Evolutionary conservation across 2,329 filamentous ascomycete genomes (phyloP).

Genomic region (Penicillium sp.): DNA sequence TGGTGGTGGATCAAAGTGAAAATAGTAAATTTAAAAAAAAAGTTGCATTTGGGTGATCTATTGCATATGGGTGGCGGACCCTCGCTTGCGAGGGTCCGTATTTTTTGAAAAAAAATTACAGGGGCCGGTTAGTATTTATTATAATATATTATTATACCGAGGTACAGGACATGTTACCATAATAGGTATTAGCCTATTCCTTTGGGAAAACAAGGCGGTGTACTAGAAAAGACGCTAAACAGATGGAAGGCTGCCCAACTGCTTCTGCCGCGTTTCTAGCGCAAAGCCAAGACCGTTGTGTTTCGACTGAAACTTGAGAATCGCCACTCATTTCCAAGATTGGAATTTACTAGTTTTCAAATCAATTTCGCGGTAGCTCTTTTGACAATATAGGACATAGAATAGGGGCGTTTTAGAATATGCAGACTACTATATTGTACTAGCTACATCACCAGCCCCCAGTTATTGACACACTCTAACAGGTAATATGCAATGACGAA

Average conservation of each 20-base stretch:
- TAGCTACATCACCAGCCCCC: not conserved
- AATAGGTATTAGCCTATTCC: not conserved
- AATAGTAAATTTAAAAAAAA: too few species aligned
- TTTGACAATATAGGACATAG: not conserved
- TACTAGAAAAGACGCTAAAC: not conserved
- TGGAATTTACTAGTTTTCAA: not conserved
- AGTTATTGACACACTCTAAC: not conserved
- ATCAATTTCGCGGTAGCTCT: not conserved
- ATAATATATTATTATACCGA: not conserved
- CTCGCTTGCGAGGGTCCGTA: too few species aligned
- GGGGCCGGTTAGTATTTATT: too few species aligned
- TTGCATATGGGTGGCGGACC: too few species aligned
- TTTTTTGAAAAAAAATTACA: too few species aligned
- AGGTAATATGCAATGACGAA: not conserved
- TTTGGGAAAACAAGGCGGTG: not conserved
- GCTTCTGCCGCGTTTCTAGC: conserved; percentile 35
- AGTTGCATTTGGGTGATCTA: too few species aligned
- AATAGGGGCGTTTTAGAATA: not conserved
- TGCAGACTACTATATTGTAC: not conserved
- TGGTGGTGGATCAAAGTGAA: too few species aligned
- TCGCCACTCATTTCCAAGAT: not conserved
- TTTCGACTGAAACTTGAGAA: conserved; percentile 16
- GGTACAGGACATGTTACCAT: not conserved
- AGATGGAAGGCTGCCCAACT: conserved; percentile 12
- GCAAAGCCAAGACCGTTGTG: conserved; percentile 29